Conservation (phyloP, 176 grass and related monocot genomes). For the Microstegium vimineum region DNA sequence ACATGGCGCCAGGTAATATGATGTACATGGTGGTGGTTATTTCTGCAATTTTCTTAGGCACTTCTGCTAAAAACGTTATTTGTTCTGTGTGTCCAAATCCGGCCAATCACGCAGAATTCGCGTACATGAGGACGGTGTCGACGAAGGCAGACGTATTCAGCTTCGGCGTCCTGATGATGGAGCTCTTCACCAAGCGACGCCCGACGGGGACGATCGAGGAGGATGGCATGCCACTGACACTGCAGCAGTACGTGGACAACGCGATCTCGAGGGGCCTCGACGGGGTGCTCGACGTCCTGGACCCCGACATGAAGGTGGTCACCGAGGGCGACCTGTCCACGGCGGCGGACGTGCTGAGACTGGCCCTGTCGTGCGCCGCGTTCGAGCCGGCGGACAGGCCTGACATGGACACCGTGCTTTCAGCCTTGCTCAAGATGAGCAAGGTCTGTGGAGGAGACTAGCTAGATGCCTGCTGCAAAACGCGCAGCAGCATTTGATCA, state of each 20-base stretch:
- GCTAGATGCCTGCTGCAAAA: background rate
- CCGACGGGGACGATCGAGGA: conserved; percentile 54
- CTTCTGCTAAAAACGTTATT: background rate
- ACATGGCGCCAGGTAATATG: conserved; percentile 88
- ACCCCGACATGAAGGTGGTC: conserved; percentile 44
- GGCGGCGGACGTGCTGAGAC: conserved; percentile 36
- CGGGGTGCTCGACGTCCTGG: conserved; percentile 45
- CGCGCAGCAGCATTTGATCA: too few species aligned
- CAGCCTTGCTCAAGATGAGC: conserved; percentile 47
- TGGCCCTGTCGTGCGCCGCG: conserved; percentile 56
- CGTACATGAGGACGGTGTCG: conserved; percentile 63
- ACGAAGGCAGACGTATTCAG: conserved; percentile 90
- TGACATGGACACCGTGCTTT: conserved; percentile 66
- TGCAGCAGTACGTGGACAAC: conserved; percentile 75
- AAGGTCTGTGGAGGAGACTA: conserved; percentile 1
- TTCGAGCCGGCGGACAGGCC: conserved; percentile 65
- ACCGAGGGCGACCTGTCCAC: conserved; percentile 52
- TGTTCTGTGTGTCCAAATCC: background rate
- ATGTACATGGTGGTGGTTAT: background rate
- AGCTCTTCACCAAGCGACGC: conserved; percentile 60
- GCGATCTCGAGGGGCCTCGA: conserved; percentile 46
- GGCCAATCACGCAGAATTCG: conserved; percentile 53
- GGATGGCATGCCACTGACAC: conserved; percentile 41
- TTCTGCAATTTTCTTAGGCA: background rate
- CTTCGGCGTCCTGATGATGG: conserved; percentile 75